phyloP scores from a whole-genome alignment of 305 asterid species.

The Withania somnifera region DNA sequence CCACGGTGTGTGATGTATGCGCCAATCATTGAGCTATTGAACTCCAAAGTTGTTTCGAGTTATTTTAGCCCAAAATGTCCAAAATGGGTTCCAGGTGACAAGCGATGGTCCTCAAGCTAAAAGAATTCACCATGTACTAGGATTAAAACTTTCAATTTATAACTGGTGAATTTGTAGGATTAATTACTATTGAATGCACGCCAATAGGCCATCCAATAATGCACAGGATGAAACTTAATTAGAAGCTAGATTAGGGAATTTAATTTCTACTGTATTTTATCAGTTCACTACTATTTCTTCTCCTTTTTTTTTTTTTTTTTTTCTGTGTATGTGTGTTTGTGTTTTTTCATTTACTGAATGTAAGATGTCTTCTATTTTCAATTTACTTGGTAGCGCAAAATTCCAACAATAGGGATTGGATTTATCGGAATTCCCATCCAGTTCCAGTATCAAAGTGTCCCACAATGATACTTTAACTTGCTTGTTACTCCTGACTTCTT shows the following conservation, averaged over 20 bases:
- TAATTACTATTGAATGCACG: neutral
- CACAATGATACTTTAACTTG: neutral
- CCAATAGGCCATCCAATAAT: neutral
- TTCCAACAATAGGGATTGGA: neutral
- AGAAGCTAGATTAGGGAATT: neutral
- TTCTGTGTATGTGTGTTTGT: neutral
- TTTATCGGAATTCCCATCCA: neutral
- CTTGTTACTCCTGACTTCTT: too few species aligned
- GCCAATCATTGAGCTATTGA: conserved; percentile 2
- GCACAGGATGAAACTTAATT: neutral
- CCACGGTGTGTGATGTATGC: conserved; percentile 7
- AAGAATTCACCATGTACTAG: neutral
- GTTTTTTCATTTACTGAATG: neutral
- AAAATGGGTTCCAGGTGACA: neutral
- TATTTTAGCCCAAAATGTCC: conserved; percentile 6
- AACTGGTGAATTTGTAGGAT: neutral
- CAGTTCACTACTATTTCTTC: neutral
- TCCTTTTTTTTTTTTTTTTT: too few species aligned
- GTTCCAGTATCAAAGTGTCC: neutral
- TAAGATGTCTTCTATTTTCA: neutral
- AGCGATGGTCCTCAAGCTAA: neutral
- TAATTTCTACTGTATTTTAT: neutral
- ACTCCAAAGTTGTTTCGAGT: neutral
- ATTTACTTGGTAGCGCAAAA: neutral
- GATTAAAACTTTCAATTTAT: neutral